Conservation (phyloP, 148 eudicot genomes). For the Rhododendron mucronatum region DNA sequence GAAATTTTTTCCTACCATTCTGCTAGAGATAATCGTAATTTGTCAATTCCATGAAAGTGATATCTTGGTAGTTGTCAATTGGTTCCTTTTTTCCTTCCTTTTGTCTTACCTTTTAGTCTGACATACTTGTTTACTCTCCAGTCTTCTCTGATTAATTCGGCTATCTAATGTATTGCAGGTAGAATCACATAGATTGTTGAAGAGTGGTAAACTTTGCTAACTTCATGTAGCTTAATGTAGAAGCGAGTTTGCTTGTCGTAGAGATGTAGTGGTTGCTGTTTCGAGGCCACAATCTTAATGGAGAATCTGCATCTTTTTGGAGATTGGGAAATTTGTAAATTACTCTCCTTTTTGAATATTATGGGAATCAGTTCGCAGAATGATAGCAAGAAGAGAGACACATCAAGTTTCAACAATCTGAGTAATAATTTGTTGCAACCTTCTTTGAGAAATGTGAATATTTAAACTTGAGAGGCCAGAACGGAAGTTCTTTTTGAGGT, state of each 20-base stretch:
- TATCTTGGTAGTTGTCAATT: not conserved
- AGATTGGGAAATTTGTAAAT: conserved; percentile 8
- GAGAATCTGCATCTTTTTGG: conserved; percentile 11
- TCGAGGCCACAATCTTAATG: not conserved
- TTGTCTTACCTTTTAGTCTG: not conserved
- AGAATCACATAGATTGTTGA: conserved; percentile 1
- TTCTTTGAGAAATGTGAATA: conserved; percentile 10
- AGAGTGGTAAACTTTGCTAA: conserved; percentile 10
- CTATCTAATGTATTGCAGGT: conserved; percentile 14
- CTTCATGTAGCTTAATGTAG: not conserved
- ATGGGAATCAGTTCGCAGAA: not conserved
- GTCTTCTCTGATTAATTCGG: not conserved
- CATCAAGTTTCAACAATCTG: not conserved
- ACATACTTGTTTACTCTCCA: not conserved
- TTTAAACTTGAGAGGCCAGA: not conserved
- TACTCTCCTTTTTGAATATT: not conserved
- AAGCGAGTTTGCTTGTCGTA: not conserved
- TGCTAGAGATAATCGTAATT: not conserved
- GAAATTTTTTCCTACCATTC: not conserved
- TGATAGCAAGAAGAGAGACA: not conserved
- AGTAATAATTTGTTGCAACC: not conserved
- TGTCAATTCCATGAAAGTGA: not conserved
- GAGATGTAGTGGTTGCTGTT: not conserved
- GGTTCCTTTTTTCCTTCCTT: not conserved
- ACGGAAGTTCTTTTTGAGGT: conserved; percentile 13